Conservation (phyloP, 2,329 filamentous ascomycete genomes). For the Colletotrichum spaethianum region DNA sequence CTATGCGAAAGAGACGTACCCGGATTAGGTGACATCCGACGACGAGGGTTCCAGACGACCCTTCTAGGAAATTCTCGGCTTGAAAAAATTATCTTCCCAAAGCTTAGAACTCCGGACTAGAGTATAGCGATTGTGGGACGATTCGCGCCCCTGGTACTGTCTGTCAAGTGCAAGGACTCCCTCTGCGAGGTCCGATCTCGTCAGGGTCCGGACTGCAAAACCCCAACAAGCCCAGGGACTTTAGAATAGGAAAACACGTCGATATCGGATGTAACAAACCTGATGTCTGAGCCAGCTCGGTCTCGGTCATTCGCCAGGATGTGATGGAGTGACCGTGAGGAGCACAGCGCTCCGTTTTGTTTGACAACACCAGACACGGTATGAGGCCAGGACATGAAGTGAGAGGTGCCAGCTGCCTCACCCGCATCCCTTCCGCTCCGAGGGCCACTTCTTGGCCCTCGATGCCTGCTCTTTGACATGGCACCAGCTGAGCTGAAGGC, state of each 20-base stretch:
- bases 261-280: slow-evolving; percentile 8
- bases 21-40: neutral
- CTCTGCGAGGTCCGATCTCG: neutral
- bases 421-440: neutral
- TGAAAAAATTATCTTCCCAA: neutral
- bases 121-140: neutral
- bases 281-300: slow-evolving; percentile 10
- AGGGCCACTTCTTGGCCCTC: neutral
- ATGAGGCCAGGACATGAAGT: neutral
- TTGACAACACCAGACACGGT: neutral
- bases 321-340: neutral
- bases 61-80: slow-evolving; percentile 2
- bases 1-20: neutral
- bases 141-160: neutral
- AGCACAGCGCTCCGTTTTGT: neutral
- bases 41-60: neutral
- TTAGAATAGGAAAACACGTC: neutral
- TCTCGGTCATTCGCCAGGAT: slow-evolving; percentile 9
- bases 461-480: neutral
- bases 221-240: neutral
- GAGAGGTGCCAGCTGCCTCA: slow-evolving; percentile 3
- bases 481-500: neutral
- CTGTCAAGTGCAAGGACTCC: neutral
- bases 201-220: neutral
- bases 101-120: neutral